Base-by-base conservation (phyloP, 179 eudicot genomes). In the Camellia oleifera region DNA sequence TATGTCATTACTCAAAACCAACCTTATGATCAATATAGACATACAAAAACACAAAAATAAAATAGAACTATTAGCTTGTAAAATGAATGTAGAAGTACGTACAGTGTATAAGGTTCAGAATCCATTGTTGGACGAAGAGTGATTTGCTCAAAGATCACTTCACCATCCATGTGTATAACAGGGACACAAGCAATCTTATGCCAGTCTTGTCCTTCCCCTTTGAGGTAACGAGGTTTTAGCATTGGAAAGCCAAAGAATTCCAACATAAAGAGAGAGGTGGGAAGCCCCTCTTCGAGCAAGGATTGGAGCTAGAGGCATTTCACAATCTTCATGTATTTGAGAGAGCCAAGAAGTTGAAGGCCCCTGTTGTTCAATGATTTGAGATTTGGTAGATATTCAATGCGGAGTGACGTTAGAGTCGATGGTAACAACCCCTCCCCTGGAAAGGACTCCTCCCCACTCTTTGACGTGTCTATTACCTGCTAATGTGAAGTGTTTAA, bases 221-320 rank as follows among this genome's bases (percentile, higher is more conserved):
- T 75, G 4, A 7, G 20, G 77, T 65, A 75, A 75, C 56, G 78
- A 57, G 42, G 54, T 44, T 58, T 44, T 40, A 75, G 4, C 68
- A 61, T 44, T 44, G 78, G 78, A 75, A 69, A 75, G 54, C 5
- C 1, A 3, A 0, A 0, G 20, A 75, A 42, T 8, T 0, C 0
- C 54, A 75, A 54, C 17, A 3, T 1, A 7, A 1, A 17, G 54
- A 75, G 56, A 68, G 78, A 75, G 50, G 44, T n/a, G 23, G 77
- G 77, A 42, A 75, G 67, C 65, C 80, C 69, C 73, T 70, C 84
- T 32, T 71, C 79, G 1, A 82, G 82, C 79, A 85, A 61, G 20
- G 75, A 45, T 42, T 77, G 58, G 2, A 85, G 76, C 54, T 78
- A 48, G 14, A 79, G 84, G 74, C 86, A 80, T 0, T 13, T 0